Evolutionary conservation across 2,329 filamentous ascomycete genomes (phyloP).

Genomic region (Trichoderma sp.): DNA sequence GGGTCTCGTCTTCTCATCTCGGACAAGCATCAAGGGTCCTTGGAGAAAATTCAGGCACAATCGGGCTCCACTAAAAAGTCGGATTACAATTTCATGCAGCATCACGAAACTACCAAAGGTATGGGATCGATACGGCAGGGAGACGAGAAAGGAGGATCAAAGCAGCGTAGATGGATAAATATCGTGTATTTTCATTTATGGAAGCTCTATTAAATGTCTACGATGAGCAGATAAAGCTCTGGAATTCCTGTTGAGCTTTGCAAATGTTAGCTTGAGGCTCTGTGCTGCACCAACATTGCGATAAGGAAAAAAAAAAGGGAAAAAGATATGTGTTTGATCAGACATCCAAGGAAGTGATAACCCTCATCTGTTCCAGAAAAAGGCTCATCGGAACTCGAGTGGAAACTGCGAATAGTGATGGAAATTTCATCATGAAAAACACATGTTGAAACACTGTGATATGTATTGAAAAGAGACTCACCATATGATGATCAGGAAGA

Average conservation of each 20-base stretch:
- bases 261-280: slow-evolving; percentile 9
- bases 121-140: background rate
- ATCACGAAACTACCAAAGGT: background rate
- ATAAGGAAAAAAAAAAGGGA: slow-evolving; percentile 14
- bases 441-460: slow-evolving; percentile 8
- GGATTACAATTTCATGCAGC: background rate
- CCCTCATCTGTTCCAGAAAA: slow-evolving; percentile 67
- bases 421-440: slow-evolving; percentile 65
- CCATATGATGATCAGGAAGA: background rate
- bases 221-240: background rate
- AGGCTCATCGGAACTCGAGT: slow-evolving; percentile 71
- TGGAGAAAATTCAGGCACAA: background rate
- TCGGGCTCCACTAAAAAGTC: background rate
- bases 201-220: background rate
- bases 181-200: background rate
- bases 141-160: background rate
- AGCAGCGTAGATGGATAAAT: background rate
- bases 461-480: slow-evolving; percentile 20
- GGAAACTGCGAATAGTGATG: slow-evolving; percentile 82
- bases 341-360: slow-evolving; percentile 73
- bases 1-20: background rate
- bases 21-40: background rate
- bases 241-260: background rate
- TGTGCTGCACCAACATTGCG: background rate
- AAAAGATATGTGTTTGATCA: slow-evolving; percentile 43